phyloP scores from a whole-genome alignment of 2,329 filamentous ascomycete species.

The Truncatella angustata region DNA sequence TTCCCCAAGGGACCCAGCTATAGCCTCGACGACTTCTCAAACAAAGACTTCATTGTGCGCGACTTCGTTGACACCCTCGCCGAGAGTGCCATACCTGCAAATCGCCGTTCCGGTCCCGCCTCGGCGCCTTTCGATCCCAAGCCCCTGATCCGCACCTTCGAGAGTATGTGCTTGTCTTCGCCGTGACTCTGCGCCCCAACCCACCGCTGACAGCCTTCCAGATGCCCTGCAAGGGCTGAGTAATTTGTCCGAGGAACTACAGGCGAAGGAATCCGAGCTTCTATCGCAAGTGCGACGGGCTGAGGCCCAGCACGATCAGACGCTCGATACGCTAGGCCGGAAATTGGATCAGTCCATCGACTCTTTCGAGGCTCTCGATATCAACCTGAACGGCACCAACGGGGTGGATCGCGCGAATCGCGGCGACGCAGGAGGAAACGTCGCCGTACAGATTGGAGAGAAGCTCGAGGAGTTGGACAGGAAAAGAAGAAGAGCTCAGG shows the following conservation, averaged over 20 bases:
- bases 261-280: constrained; percentile 86
- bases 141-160: constrained; percentile 92
- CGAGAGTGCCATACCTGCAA: constrained; percentile 75
- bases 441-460: constrained; percentile 93
- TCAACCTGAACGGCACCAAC: constrained; percentile 67
- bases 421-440: constrained; percentile 69
- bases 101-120: constrained; percentile 71
- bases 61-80: constrained; percentile 95
- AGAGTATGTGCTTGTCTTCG: too few relatives aligned
- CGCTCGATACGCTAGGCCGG: constrained; percentile 79
- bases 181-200: too few relatives aligned
- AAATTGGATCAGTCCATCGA: constrained; percentile 92
- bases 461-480: constrained; percentile 90
- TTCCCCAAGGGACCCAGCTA: constrained; percentile 81
- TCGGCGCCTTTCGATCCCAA: constrained; percentile 84
- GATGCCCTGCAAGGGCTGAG: constrained; percentile 67
- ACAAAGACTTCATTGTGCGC: constrained; percentile 93
- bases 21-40: constrained; percentile 83
- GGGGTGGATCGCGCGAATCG: constrained; percentile 44
- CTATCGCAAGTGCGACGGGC: constrained; percentile 86
- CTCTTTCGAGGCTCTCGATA: constrained; percentile 87
- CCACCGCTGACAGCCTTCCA: too few relatives aligned
- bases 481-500: constrained; percentile 83
- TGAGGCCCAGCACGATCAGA: constrained; percentile 88
- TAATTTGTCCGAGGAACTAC: constrained; percentile 76